Percentiles rank a stretch among this genome's conserved stretches.
phyloP scores from a whole-genome alignment of 495 filamentous ascomycete genomes.

The Aspergillus panamensis region DNA sequence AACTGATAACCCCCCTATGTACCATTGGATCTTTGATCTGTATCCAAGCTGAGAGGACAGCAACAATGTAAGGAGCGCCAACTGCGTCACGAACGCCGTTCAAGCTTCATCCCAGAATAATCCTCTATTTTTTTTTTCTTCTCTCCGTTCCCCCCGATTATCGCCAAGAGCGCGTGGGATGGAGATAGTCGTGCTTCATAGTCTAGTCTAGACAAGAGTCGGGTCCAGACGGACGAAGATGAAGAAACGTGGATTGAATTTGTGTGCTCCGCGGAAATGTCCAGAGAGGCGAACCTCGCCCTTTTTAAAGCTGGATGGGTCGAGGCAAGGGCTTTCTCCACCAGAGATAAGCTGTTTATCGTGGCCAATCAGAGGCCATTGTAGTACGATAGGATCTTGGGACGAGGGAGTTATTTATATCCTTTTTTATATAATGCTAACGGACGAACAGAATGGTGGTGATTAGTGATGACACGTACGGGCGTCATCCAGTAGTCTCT shows the following conservation, averaged over 20 bases:
- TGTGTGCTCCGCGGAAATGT: not conserved
- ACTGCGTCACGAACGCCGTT: no score
- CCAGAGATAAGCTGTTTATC: not conserved
- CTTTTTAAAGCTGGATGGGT: not conserved
- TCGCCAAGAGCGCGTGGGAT: no score
- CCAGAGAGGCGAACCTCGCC: not conserved
- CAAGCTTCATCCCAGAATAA: no score
- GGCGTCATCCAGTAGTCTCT: no score
- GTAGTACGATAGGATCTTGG: no score
- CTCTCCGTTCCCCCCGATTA: no score
- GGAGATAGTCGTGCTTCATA: no score
- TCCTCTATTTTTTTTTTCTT: no score
- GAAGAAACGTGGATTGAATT: not conserved
- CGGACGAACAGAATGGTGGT: no score
- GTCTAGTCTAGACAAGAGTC: not conserved
- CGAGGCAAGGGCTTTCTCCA: not conserved
- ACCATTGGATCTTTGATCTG: not conserved
- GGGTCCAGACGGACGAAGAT: not conserved
- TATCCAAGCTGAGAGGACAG: not conserved
- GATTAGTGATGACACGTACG: no score
- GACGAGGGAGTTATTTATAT: not conserved
- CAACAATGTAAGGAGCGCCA: not conserved
- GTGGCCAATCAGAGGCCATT: not conserved
- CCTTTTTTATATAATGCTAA: not conserved
- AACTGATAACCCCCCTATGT: not conserved